phyloP scores from a whole-genome alignment of 1,284 basidiomycete genomes.

The Kwoniella shivajii region DNA sequence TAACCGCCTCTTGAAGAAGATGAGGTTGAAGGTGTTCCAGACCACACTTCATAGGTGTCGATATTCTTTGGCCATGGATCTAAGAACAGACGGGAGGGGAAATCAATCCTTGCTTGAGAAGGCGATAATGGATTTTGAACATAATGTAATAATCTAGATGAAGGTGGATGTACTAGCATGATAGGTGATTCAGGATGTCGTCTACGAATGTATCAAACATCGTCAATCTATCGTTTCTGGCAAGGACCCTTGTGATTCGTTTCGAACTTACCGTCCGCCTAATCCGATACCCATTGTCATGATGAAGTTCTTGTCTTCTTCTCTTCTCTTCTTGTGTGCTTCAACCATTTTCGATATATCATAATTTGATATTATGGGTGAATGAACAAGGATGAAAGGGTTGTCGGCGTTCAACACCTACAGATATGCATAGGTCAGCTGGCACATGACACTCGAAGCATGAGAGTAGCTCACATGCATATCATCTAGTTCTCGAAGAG shows the following conservation, averaged over 20 bases:
- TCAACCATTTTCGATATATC: constrained; percentile 85
- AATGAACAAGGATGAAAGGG: constrained; percentile 84
- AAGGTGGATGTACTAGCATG: constrained; percentile 53
- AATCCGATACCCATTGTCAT: constrained; percentile 85
- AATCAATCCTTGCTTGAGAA: constrained; percentile 42
- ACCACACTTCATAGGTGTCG: constrained; percentile 81
- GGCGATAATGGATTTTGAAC: constrained; percentile 48
- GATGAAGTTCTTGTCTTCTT: constrained; percentile 85
- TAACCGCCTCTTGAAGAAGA: constrained; percentile 32
- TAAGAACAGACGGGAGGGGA: constrained; percentile 53
- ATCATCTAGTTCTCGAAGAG: constrained; percentile 93
- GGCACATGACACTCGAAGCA: background rate
- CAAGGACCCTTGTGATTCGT: background rate
- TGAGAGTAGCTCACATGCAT: constrained; percentile 55
- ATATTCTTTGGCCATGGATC: constrained; percentile 57
- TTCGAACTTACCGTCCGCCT: constrained; percentile 42
- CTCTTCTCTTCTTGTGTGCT: constrained; percentile 83
- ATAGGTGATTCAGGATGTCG: constrained; percentile 53
- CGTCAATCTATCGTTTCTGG: background rate
- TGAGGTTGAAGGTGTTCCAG: constrained; percentile 55
- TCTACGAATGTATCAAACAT: constrained; percentile 46
- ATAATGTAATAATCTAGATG: constrained; percentile 49
- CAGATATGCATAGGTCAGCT: background rate
- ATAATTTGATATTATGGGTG: constrained; percentile 92
- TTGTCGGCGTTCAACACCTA: constrained; percentile 83